Base-by-base conservation (phyloP, 257 asterid genomes). In the Parsonsia alboflavescens region DNA sequence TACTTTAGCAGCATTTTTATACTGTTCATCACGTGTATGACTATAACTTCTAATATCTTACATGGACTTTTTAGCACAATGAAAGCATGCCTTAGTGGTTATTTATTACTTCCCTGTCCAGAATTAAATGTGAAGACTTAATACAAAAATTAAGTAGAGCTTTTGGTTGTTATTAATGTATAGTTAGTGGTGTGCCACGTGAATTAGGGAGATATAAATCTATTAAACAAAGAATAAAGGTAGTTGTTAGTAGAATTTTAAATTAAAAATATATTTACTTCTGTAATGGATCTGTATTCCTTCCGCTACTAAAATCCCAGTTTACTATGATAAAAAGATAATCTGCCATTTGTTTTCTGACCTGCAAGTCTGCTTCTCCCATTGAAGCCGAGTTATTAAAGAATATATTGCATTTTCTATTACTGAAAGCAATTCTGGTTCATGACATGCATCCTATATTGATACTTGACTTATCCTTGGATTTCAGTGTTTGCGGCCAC, bases 401-500 rank as follows among this genome's bases (percentile, higher is more conserved):
- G 30, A 56, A 22, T n/a, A 19, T 19, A 53, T 9, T 53, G 22
- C 15, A 56, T 56, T n/a, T 13, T 56, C 26, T 56, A n/a, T 2
- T 10, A 7, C 3, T 7, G 1, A 15, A 30, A 24, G 36, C 67
- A 61, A 12, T 11, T 33, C 10, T 61, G n/a, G 30, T 28, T n/a
- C 30, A 56, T 56, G 30, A 56, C 0, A 8, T 8, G 13, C 30
- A 10, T 24, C 16, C 11, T 26, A 36, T 21, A n/a, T 30, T 24
- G 41, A 49, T 44, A 24, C n/a, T 22, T 57, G 1, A 46, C 17
- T 7, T 57, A 15, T 22, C 22, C 69, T 19, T 63, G 69, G 33
- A 69, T 6, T 45, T 54, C 65, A 82, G 85, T 82, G 85, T 72
- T 70, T 82, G 80, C 75, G 73, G 77, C 85, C 85, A 75, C 82